Conservation (phyloP, 1,139 yeast genomes). For the Scheffersomyces illinoinensis region DNA sequence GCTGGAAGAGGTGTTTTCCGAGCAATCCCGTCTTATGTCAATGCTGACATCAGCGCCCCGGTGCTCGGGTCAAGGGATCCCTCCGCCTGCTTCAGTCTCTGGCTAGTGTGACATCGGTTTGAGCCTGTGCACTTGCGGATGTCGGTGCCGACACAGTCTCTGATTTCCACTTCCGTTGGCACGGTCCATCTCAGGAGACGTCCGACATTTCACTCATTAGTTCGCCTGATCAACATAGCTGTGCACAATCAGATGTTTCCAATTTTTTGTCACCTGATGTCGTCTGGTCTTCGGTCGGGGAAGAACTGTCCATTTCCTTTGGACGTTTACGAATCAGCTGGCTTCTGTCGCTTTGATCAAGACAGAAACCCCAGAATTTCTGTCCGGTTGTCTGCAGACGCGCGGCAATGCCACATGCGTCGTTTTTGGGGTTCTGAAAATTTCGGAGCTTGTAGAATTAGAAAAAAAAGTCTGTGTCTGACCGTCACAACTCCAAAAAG, state of each 20-base stretch:
- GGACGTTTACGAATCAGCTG: background rate
- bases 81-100: background rate
- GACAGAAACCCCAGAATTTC: background rate
- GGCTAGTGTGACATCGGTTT: background rate
- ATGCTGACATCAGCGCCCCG: slow-evolving; percentile 2
- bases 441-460: background rate
- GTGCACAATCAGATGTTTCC: background rate
- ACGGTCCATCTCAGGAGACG: background rate
- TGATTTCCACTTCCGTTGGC: background rate
- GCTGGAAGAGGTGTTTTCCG: slow-evolving; percentile 5
- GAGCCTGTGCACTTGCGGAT: background rate
- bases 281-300: background rate
- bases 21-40: slow-evolving; percentile 7
- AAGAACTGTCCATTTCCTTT: background rate
- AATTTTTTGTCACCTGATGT: background rate
- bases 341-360: background rate
- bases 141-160: background rate
- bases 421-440: background rate
- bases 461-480: background rate
- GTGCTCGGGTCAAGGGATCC: slow-evolving; percentile 8
- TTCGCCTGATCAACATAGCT: background rate
- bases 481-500: background rate
- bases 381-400: background rate
- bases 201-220: background rate
- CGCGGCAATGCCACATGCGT: background rate